These are phyloP conservation scores for Colletotrichum karsti DNA, from an alignment of 2,329 filamentous ascomycete genomes.

Conservation along the genomic window DNA sequence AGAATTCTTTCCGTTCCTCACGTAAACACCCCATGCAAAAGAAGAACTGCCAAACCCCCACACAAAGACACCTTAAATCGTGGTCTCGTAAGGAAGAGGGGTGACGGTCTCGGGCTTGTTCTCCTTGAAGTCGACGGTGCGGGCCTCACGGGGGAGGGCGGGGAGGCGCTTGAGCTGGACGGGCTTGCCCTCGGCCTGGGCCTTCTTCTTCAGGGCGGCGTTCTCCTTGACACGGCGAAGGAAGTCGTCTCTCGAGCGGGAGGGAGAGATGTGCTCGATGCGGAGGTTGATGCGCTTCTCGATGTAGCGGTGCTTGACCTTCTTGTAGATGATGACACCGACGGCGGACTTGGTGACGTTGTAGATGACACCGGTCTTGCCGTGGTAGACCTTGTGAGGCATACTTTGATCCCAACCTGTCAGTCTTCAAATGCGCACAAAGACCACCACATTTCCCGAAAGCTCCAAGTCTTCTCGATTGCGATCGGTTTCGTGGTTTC, in stretches of 20 bases:
- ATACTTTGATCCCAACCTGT: constrained; percentile 68
- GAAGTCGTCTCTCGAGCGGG: constrained; percentile 97
- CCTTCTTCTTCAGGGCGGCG: constrained; percentile 90
- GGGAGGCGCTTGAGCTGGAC: constrained; percentile 95
- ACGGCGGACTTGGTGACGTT: constrained; percentile 99
- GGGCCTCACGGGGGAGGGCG: constrained; percentile 79
- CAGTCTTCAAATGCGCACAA: constrained; percentile 31
- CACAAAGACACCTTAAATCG: constrained; percentile 73
- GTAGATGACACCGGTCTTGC: constrained; percentile 98
- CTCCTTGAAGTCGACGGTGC: constrained; percentile 81
- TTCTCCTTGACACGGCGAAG: constrained; percentile 96
- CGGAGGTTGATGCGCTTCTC: constrained; percentile 99
- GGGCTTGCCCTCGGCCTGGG: constrained; percentile 87
- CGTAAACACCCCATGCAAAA: constrained; percentile 33
- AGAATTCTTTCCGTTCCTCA: constrained; percentile 32
- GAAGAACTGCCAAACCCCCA: constrained; percentile 30
- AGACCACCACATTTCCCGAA: not conserved
- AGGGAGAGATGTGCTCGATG: constrained; percentile 95
- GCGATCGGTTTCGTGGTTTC: constrained; percentile 10
- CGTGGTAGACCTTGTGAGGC: constrained; percentile 99
- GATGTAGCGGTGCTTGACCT: constrained; percentile 99
- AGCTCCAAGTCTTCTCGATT: not conserved
- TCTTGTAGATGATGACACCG: constrained; percentile 99
- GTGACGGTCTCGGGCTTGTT: constrained; percentile 91
- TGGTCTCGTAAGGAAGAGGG: constrained; percentile 96